phyloP scores from a whole-genome alignment of 1,284 basidiomycete species.

The Ustilago trichophora region DNA sequence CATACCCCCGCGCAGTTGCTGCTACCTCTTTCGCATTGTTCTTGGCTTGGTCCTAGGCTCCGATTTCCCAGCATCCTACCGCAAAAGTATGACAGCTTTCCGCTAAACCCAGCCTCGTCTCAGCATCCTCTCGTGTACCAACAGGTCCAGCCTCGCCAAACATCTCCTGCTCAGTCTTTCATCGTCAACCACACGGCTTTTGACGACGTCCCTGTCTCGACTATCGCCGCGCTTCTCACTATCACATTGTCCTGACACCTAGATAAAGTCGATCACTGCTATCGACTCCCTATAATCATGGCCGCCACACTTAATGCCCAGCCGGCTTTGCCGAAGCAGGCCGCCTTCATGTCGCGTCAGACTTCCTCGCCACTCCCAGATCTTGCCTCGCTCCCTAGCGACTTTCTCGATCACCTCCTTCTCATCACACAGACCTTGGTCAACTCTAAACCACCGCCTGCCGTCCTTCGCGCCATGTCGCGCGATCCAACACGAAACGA shows the following conservation, averaged over 20 bases:
- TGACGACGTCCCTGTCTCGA: not conserved
- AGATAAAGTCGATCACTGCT: not conserved
- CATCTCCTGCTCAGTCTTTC: constrained; percentile 9
- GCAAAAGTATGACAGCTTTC: constrained; percentile 9
- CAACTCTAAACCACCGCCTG: constrained; percentile 47
- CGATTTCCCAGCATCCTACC: not conserved
- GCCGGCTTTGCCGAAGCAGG: constrained; percentile 20
- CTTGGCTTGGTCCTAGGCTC: not conserved
- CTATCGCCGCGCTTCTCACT: too few relatives aligned
- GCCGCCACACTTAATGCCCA: constrained; percentile 29
- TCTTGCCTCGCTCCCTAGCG: constrained; percentile 44
- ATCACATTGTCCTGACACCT: too few relatives aligned
- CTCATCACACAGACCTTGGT: constrained; percentile 56
- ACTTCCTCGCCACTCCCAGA: constrained; percentile 56
- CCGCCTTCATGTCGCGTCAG: constrained; percentile 38
- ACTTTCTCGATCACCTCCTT: constrained; percentile 60
- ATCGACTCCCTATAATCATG: constrained; percentile 9
- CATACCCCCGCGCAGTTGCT: not conserved
- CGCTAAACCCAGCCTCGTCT: not conserved
- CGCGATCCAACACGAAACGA: constrained; percentile 26
- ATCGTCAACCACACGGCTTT: not conserved
- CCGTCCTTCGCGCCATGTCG: constrained; percentile 36
- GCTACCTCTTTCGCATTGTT: not conserved
- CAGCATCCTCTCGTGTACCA: constrained; percentile 1
- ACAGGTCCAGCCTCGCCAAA: not conserved